Base-by-base conservation (phyloP, 2,329 filamentous ascomycete species). In the Cercospora sp. region DNA sequence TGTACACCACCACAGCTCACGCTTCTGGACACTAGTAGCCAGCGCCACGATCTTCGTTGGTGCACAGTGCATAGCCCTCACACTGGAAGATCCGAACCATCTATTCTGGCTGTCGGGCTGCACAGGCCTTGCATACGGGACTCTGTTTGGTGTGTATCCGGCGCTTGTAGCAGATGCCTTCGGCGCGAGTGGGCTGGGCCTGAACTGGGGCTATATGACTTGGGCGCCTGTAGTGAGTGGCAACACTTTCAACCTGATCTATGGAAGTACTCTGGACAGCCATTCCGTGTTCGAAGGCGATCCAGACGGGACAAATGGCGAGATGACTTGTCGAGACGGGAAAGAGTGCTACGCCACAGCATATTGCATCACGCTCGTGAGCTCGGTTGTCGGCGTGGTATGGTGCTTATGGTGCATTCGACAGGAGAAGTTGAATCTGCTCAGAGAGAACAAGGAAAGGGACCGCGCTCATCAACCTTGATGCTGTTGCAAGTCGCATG, bases 151-250 rank as follows among this genome's bases (percentile, higher is more conserved):
- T 36, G 94, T 97, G 20, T 97, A 92, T 79, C 95, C 95, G 0
- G 94, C 93, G 12, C 88, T 98, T 18, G 82, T 85, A 4, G 93
- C 94, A 6, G 94, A 98, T 77, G 90, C 91, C 0, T 99, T 99
- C 78, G 95, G 95, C 7, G 91, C 97, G 28, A 87, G 90, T 69
- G 94, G 94, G 1, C 84, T 99, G 58, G 93, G 91, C 65, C 92
- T 97, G 77, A 99, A 98, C 76, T 99, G 95, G 94, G 95, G 95
- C 13, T 90, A 91, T 74, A 96, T 99, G 89, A 97, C 93, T 0
- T 83, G 97, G 59, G 90, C 92, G 2, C 94, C 94, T 0, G 92
- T 97, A 2, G 80, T 97, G 30, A 93, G 90, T 8, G 94, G 93
- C 60, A 96, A 98, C 74, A 79, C 97, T 23, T 98, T 96, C 84